A percentile compares a stretch with the other conserved stretches of the same genome.
phyloP scores from a whole-genome alignment of 1,284 basidiomycete species.

The Pulveroboletus sp. region DNA sequence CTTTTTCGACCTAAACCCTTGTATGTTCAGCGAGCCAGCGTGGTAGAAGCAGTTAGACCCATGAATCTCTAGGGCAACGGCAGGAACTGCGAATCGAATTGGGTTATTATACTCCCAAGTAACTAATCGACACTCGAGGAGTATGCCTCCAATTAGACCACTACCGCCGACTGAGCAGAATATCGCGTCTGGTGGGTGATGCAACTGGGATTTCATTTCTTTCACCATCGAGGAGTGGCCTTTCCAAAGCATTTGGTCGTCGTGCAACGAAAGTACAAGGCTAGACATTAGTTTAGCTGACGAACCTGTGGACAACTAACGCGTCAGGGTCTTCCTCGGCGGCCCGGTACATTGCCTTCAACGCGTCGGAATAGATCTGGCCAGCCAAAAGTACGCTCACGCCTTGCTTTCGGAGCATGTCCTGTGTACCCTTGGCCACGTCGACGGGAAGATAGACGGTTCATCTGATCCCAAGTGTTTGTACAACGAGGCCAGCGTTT shows the following conservation, averaged over 20 bases:
- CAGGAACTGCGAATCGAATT: constrained; percentile 48
- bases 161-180: constrained; percentile 78
- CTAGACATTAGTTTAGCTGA: constrained; percentile 38
- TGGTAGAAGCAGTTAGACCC: constrained; percentile 75
- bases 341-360: constrained; percentile 48
- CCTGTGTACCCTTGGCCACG: constrained; percentile 48
- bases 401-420: constrained; percentile 51
- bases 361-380: constrained; percentile 56
- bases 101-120: constrained; percentile 51
- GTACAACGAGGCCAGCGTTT: constrained; percentile 71
- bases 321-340: constrained; percentile 47
- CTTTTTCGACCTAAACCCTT: constrained; percentile 41
- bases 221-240: constrained; percentile 71
- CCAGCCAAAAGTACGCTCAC: constrained; percentile 59
- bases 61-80: constrained; percentile 66
- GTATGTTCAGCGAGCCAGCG: constrained; percentile 59
- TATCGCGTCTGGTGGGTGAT: constrained; percentile 62
- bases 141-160: constrained; percentile 67
- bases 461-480: constrained; percentile 54
- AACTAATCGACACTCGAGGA: constrained; percentile 58
- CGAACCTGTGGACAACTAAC: constrained; percentile 28
- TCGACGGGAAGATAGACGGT: constrained; percentile 66
- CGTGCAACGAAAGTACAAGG: constrained; percentile 67
- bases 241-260: constrained; percentile 66
- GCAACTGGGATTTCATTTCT: constrained; percentile 60